Evolutionary conservation across 2,329 filamentous ascomycete species (phyloP).

Genomic region (Fusarium palustre): DNA sequence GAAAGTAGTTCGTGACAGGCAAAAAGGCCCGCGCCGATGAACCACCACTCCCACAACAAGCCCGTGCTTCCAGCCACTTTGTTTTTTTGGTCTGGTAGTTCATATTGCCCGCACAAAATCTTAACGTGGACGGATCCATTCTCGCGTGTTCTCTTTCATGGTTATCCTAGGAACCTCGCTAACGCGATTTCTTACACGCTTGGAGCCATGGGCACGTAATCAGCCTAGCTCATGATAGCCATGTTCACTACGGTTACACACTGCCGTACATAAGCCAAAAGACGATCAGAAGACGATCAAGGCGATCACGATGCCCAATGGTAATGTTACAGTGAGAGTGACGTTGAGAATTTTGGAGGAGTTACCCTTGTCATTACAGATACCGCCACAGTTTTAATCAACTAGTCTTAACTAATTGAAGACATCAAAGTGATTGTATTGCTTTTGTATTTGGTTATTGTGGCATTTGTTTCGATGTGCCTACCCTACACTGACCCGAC

Average conservation of each 20-base stretch:
- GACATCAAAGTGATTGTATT: not conserved
- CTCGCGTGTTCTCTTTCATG: constrained; percentile 25
- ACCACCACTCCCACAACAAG: constrained; percentile 6
- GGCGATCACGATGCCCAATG: constrained; percentile 14
- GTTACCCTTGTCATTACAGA: not conserved
- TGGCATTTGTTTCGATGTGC: not conserved
- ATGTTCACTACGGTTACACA: not conserved
- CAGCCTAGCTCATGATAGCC: not conserved
- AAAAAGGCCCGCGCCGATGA: constrained; percentile 31
- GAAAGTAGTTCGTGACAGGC: constrained; percentile 17
- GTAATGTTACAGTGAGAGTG: not conserved
- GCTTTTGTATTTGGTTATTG: too few relatives aligned
- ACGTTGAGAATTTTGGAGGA: not conserved
- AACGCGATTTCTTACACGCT: constrained; percentile 16
- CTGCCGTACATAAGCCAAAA: not conserved
- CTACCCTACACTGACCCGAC: not conserved
- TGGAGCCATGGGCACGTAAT: constrained; percentile 28
- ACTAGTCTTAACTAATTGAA: too few relatives aligned
- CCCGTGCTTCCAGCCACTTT: constrained; percentile 29
- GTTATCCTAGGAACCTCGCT: not conserved
- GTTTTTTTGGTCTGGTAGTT: constrained; percentile 2
- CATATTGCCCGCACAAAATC: constrained; percentile 5
- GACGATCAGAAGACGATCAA: not conserved
- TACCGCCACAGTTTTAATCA: not conserved
- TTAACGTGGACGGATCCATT: constrained; percentile 12